Base-by-base conservation (phyloP, 352 stramenopile genomes). In the Phytophthora sojae region DNA sequence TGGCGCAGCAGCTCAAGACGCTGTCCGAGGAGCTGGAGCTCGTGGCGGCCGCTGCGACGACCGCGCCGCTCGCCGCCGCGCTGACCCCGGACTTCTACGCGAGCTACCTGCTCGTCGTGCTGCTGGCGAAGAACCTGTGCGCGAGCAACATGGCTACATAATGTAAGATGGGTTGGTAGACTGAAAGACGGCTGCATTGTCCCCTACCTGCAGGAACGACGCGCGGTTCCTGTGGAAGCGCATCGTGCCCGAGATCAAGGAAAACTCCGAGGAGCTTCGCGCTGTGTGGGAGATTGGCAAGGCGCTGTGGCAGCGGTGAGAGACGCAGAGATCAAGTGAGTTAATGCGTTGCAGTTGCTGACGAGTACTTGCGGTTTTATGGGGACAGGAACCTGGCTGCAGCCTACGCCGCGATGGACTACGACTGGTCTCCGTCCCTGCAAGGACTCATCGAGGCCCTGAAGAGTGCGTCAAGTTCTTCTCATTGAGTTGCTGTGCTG, bases 221-320 rank as follows among this genome's bases (percentile, higher is more conserved):
- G 83, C 86, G 39, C 83, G 86, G 8, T 93, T 93, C 49, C 69
- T 93, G 63, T 93, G 86, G 86, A 92, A 92, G 66, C 86, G 86
- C 35, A 88, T 93, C 29, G 56, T 74, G 1, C 1, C 26, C 2
- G 77, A 76, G 26, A 75, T 68, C 5, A 93, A 92, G 66, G 64
- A 83, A 23, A 56, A 42, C 2, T 83, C 77, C 0, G 73, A 89
- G 37, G 61, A 81, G 26, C 72, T 90, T 1, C 42, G 25, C 1
- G 75, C 83, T 3, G 75, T 88, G 12, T 93, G 85, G 85, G 77
- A 80, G 44, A 86, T 93, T 51, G 83, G 83, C 47, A 93, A 89
- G 52, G 80, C 80, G 54, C 61, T 93, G 0, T 93, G 85, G 85
- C 67, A 88, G 47, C 72, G 85, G 83, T 91, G 44, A 57, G 69